A percentile compares a stretch with the other conserved stretches of the same genome.
Evolutionary conservation across 352 stramenopile species (phyloP).

Genomic region (Pythium phragmiticola): DNA sequence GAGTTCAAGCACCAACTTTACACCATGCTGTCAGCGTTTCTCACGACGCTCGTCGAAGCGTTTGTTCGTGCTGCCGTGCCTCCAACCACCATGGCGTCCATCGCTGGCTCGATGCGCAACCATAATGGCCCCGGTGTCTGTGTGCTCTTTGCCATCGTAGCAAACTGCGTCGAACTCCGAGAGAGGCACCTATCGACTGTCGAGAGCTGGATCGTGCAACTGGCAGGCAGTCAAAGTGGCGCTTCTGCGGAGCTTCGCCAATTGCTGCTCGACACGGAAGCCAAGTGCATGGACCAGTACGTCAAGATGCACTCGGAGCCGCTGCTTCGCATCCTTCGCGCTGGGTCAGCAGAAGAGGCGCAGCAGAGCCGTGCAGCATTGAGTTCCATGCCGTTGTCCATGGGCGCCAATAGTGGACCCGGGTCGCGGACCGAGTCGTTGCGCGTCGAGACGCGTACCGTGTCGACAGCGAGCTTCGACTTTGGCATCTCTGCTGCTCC

Average conservation of each 20-base stretch:
- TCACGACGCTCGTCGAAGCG: conserved; percentile 43
- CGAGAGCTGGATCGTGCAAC: conserved; percentile 44
- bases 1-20: conserved; percentile 46
- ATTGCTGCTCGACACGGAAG: conserved; percentile 45
- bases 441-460: conserved; percentile 28
- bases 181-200: conserved; percentile 48
- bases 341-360: conserved; percentile 49
- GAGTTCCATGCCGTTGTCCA: conserved; percentile 6
- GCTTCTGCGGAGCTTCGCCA: conserved; percentile 32
- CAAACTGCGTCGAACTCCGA: conserved; percentile 71
- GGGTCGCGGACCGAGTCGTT: conserved; percentile 30
- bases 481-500: conserved; percentile 22
- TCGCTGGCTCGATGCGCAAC: conserved; percentile 24
- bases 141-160: conserved; percentile 65
- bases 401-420: conserved; percentile 27
- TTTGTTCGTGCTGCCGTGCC: conserved; percentile 31
- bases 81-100: conserved; percentile 35
- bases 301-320: conserved; percentile 49
- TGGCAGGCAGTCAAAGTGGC: conserved; percentile 31
- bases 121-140: conserved; percentile 42
- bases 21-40: conserved; percentile 48
- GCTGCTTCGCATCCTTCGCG: conserved; percentile 46
- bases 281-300: conserved; percentile 63
- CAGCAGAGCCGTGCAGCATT: conserved; percentile 27
- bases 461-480: conserved; percentile 27